Conservation (phyloP, 1,284 basidiomycete species). For the Sporisorium iseilematis-ciliati region DNA sequence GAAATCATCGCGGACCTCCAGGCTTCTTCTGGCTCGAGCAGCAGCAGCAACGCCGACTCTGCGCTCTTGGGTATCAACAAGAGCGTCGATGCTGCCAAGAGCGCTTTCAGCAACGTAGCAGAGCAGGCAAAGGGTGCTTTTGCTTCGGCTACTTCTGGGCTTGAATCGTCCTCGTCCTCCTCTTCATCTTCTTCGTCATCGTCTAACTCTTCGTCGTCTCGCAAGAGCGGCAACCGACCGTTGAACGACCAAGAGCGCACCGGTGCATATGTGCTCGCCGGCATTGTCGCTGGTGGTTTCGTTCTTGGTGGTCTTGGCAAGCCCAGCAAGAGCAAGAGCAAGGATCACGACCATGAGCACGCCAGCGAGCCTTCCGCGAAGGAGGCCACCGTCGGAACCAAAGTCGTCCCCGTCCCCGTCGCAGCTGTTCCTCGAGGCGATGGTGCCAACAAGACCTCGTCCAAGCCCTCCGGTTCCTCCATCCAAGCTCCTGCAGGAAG, state of each 20-base stretch:
- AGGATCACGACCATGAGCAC: slow-evolving; percentile 20
- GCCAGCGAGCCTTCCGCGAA: neutral
- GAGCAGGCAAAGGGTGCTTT: slow-evolving; percentile 50
- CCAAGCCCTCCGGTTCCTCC: slow-evolving; percentile 30
- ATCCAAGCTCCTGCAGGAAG: slow-evolving; percentile 35
- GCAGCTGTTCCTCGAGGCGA: slow-evolving; percentile 35
- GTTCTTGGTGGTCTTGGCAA: slow-evolving; percentile 72
- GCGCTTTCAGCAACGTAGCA: slow-evolving; percentile 34
- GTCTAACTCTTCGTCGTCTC: slow-evolving; percentile 25
- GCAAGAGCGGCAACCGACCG: slow-evolving; percentile 68
- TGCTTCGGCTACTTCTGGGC: slow-evolving; percentile 20
- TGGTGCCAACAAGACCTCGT: slow-evolving; percentile 13
- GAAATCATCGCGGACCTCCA: slow-evolving; percentile 48
- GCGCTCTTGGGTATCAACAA: slow-evolving; percentile 30
- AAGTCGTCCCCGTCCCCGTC: slow-evolving; percentile 33
- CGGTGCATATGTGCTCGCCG: slow-evolving; percentile 75
- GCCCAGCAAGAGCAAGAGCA: slow-evolving; percentile 40
- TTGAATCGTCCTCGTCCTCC: slow-evolving; percentile 17
- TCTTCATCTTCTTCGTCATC: slow-evolving; percentile 40
- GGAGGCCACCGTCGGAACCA: slow-evolving; percentile 7
- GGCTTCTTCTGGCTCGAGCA: slow-evolving; percentile 18
- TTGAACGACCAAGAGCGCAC: slow-evolving; percentile 74
- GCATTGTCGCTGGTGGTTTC: slow-evolving; percentile 75
- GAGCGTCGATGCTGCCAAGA: slow-evolving; percentile 37
- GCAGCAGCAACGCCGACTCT: slow-evolving; percentile 7